Percentiles rank a stretch among this genome's conserved stretches.
Evolutionary conservation across 768 basidiomycete genomes (phyloP).

Genomic region (Rhodosporidiobolus sp.): DNA sequence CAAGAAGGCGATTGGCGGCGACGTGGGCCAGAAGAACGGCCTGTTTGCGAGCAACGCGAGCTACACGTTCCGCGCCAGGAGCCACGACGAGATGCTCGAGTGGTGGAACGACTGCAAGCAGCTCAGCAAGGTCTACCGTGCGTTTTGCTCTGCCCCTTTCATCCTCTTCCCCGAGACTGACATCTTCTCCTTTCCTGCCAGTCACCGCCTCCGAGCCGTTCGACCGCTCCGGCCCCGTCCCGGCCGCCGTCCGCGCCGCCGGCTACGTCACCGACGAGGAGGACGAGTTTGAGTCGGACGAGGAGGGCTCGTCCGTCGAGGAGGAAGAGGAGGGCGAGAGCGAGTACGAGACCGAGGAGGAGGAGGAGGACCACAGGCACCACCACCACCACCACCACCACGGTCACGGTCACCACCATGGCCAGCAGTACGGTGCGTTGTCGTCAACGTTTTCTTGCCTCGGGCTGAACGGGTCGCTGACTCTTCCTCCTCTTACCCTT

Average conservation of each 20-base stretch:
- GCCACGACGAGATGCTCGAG: conserved; percentile 97
- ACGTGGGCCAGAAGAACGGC: conserved; percentile 53
- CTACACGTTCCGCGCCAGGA: conserved; percentile 85
- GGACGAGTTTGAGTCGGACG: conserved; percentile 52
- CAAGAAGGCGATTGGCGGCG: conserved; percentile 59
- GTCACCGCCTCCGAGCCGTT: conserved; percentile 89
- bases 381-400: conserved; percentile 8
- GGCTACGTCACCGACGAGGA: conserved; percentile 77
- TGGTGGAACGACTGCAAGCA: conserved; percentile 92
- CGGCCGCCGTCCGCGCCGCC: conserved; percentile 80
- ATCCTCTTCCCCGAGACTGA: neutral
- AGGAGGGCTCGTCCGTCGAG: conserved; percentile 60
- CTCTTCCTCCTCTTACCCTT: too few relatives aligned
- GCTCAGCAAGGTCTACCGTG: conserved; percentile 46
- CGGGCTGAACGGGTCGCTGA: too few relatives aligned
- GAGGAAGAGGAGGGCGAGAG: conserved; percentile 58
- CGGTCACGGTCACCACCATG: conserved; percentile 1
- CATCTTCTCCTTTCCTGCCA: conserved; percentile 57
- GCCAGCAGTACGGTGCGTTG: conserved; percentile 7
- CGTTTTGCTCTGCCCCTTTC: neutral
- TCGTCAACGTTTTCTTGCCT: too few relatives aligned
- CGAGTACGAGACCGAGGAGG: conserved; percentile 39
- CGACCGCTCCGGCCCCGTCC: conserved; percentile 86
- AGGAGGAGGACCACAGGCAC: conserved; percentile 35
- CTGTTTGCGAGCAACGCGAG: conserved; percentile 53